Conservation (phyloP, 2,329 filamentous ascomycete species). For the Scorias spongiosa region DNA sequence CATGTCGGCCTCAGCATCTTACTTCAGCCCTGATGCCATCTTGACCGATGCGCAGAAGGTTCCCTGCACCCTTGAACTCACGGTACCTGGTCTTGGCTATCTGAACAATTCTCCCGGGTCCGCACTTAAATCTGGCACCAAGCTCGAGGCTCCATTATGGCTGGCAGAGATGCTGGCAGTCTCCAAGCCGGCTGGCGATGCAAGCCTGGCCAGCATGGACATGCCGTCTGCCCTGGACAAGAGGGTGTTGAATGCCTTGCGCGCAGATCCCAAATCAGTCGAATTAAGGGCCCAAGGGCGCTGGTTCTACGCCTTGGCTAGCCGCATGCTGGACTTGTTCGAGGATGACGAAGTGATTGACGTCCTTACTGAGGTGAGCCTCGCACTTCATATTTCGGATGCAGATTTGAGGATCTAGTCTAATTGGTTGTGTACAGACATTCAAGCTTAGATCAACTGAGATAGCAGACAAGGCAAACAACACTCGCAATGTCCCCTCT, state of each 20-base stretch:
- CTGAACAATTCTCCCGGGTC: slow-evolving; percentile 66
- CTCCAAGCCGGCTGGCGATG: slow-evolving; percentile 25
- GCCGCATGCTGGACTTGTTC: slow-evolving; percentile 76
- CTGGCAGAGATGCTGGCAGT: slow-evolving; percentile 85
- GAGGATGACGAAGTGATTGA: slow-evolving; percentile 72
- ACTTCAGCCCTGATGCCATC: slow-evolving; percentile 76
- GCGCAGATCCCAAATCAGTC: slow-evolving; percentile 76
- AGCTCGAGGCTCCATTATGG: slow-evolving; percentile 78
- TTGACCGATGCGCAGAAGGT: slow-evolving; percentile 87
- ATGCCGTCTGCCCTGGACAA: slow-evolving; percentile 62
- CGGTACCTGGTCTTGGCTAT: slow-evolving; percentile 74
- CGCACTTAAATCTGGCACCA: slow-evolving; percentile 64
- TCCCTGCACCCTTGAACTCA: slow-evolving; percentile 85
- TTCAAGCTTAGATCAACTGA: slow-evolving; percentile 71
- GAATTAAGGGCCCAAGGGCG: slow-evolving; percentile 68
- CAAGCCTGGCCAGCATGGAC: slow-evolving; percentile 61
- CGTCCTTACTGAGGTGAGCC: slow-evolving; percentile 31
- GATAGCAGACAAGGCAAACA: slow-evolving; percentile 78
- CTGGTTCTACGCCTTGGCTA: slow-evolving; percentile 77
- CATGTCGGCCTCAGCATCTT: slow-evolving; percentile 20
- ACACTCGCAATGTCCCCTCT: slow-evolving; percentile 39
- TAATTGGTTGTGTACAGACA: slow-evolving; percentile 33
- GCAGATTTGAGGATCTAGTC: neutral
- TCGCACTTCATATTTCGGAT: neutral
- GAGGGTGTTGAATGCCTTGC: slow-evolving; percentile 74